Base-by-base conservation (phyloP, 2,329 filamentous ascomycete species). In the Pseudogymnoascus sp. region DNA sequence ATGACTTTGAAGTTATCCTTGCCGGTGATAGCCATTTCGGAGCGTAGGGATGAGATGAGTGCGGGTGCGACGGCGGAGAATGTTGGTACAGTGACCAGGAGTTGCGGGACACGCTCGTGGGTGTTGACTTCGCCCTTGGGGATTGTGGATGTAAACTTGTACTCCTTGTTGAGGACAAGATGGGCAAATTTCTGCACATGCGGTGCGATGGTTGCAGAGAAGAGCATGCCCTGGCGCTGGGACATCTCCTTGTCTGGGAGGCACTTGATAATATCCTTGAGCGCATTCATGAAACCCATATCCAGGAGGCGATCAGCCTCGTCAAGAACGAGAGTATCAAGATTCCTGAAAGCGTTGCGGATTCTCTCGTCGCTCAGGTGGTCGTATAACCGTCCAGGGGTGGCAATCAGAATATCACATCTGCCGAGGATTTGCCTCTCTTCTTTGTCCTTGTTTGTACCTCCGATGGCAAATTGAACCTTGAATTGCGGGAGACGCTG, bases 241-340 rank as follows among this genome's bases (percentile, higher is more conserved):
- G 87, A 84, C 62, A 86, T 76, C 0, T 74, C 70, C 6, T 83
- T 82, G 57, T 82, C 77, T 2, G 93, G 93, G 9, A 97, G 81
- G 47, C 77, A 72, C 0, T 73, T 65, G 63, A 85, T 77, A 63
- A 93, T 90, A 1, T 83, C 74, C 60, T 80, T 76, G 61, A 93
- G 82, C 63, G 87, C 87, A 36, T 80, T 79, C 64, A 87, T 80
- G 71, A 93, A 93, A 2, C 90, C 95, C 81, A 96, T 95, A 79
- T 99, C 95, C 74, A 99, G 84, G 90, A 99, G 97, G 70, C 95
- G 90, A 77, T 99, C 95, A 71, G 95, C 95, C 81, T 99, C 95
- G 70, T 99, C 95, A 57, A 99, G 87, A 68, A 97, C 92, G 53
- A 99, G 82, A 69, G 95, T 96, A 74, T 91, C 89, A 80, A 97